Evolutionary conservation across 1,139 yeast species (phyloP).

Genomic region (Taphrina betulina): DNA sequence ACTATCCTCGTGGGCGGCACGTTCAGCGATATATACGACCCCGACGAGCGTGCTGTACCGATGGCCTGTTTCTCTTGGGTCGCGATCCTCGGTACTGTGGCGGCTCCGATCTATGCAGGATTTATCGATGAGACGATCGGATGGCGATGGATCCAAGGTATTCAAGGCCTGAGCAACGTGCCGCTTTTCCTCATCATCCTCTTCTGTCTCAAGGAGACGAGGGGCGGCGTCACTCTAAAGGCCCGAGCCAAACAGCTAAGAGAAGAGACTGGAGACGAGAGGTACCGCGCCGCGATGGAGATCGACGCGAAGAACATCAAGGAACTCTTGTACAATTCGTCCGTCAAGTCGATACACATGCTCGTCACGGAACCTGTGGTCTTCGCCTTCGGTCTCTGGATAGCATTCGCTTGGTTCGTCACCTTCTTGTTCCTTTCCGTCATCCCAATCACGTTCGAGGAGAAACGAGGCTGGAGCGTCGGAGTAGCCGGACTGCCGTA

Average conservation of each 20-base stretch:
- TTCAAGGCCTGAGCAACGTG: no score
- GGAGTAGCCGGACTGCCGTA: constrained; percentile 57
- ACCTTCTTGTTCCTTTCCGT: constrained; percentile 72
- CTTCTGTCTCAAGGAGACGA: constrained; percentile 55
- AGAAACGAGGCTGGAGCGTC: constrained; percentile 68
- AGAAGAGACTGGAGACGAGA: constrained; percentile 32
- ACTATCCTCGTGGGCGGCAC: constrained; percentile 86
- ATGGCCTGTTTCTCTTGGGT: constrained; percentile 59
- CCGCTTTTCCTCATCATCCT: constrained; percentile 53
- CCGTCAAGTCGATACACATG: background rate
- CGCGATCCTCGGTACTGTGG: constrained; percentile 61
- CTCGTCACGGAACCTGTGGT: constrained; percentile 31
- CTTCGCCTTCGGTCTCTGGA: constrained; percentile 45
- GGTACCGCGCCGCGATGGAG: constrained; percentile 18
- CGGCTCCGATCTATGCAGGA: constrained; percentile 62
- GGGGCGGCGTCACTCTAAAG: constrained; percentile 54
- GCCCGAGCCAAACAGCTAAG: constrained; percentile 61
- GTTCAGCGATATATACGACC: constrained; percentile 68
- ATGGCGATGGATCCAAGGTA: constrained; percentile 72
- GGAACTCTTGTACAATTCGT: no score
- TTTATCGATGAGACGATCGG: constrained; percentile 57
- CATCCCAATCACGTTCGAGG: constrained; percentile 62
- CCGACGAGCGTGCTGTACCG: constrained; percentile 59
- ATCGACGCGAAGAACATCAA: no score
- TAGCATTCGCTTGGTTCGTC: constrained; percentile 57